Conservation (phyloP, 495 filamentous ascomycete species). For the Neurospora tetraspora region DNA sequence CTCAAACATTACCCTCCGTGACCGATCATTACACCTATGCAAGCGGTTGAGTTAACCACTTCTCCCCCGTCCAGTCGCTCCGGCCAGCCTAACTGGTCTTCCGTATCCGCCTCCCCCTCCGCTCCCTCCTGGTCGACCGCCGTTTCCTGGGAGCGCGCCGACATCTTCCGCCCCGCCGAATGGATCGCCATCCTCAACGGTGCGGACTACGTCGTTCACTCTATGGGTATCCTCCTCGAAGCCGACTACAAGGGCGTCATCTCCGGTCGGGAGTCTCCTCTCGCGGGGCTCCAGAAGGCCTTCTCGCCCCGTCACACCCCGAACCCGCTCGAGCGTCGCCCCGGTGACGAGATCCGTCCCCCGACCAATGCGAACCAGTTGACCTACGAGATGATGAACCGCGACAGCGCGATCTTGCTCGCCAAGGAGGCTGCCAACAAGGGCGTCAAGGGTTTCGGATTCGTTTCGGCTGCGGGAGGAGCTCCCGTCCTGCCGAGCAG, state of each 20-base stretch:
- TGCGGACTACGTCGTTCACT: constrained; percentile 81
- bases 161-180: constrained; percentile 70
- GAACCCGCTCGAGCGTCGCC: constrained; percentile 51
- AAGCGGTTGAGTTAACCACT: neutral
- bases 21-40: neutral
- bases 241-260: constrained; percentile 95
- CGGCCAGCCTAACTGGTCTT: constrained; percentile 75
- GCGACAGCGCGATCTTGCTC: constrained; percentile 74
- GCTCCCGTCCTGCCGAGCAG: constrained; percentile 71
- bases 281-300: constrained; percentile 63
- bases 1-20: too few species aligned
- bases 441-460: constrained; percentile 63
- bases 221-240: constrained; percentile 92
- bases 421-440: constrained; percentile 64
- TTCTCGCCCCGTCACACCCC: constrained; percentile 56
- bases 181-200: constrained; percentile 62
- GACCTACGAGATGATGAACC: constrained; percentile 97
- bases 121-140: constrained; percentile 72
- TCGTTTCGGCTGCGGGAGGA: constrained; percentile 79
- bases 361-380: constrained; percentile 49
- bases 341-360: constrained; percentile 34
- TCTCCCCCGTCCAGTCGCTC: constrained; percentile 52
- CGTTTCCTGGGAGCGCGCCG: constrained; percentile 77
- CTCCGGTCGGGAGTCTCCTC: constrained; percentile 64
- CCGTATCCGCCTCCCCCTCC: constrained; percentile 58